Evolutionary conservation across 768 basidiomycete species (phyloP).

Genomic region (Collybiopsis confluens): DNA sequence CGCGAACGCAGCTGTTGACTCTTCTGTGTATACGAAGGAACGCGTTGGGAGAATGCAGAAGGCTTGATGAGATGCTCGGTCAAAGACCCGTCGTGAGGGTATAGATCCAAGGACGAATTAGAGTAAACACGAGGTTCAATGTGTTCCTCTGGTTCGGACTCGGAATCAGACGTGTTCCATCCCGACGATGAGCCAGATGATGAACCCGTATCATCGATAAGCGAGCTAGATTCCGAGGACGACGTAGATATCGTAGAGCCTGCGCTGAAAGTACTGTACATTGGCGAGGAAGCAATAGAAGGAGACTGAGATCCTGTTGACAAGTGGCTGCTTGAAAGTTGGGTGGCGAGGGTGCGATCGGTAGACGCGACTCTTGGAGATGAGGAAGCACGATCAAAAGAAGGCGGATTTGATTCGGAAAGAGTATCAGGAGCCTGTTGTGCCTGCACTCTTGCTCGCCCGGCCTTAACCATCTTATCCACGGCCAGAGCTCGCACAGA

Average conservation of each 20-base stretch:
- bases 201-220: slow-evolving; percentile 61
- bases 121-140: slow-evolving; percentile 29
- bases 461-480: slow-evolving; percentile 49
- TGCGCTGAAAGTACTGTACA: slow-evolving; percentile 39
- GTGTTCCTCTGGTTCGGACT: slow-evolving; percentile 42
- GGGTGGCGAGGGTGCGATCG: slow-evolving; percentile 56
- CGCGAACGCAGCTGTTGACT: slow-evolving; percentile 28
- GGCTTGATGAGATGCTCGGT: slow-evolving; percentile 24
- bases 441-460: slow-evolving; percentile 48
- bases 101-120: slow-evolving; percentile 8
- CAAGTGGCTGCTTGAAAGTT: slow-evolving; percentile 44
- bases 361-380: slow-evolving; percentile 42
- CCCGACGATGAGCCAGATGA: slow-evolving; percentile 51
- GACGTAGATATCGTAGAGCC: slow-evolving; percentile 37
- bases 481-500: slow-evolving; percentile 51
- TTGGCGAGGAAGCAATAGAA: slow-evolving; percentile 23
- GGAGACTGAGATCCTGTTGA: slow-evolving; percentile 21
- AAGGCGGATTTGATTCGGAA: slow-evolving; percentile 30
- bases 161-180: slow-evolving; percentile 49
- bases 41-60: slow-evolving; percentile 43
- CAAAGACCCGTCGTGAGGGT: neutral
- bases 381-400: slow-evolving; percentile 28
- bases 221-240: slow-evolving; percentile 57
- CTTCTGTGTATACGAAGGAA: slow-evolving; percentile 39
- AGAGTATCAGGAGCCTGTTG: slow-evolving; percentile 34